Base-by-base conservation (phyloP, 2,329 filamentous ascomycete genomes). In the Colletotrichum gloeosporioides region DNA sequence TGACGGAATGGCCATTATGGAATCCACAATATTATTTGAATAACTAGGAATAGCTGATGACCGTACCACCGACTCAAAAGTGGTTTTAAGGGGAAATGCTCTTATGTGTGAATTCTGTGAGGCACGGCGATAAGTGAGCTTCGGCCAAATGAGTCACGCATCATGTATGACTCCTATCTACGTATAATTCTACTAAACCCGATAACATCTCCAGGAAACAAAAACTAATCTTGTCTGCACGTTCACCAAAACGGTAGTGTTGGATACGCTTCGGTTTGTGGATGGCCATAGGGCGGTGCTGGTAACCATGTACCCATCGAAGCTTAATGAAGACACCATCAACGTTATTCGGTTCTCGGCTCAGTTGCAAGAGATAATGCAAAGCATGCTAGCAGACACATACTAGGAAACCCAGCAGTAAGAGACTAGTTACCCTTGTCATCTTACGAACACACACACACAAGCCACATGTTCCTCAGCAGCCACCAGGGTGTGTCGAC, bases 71-170 rank as follows among this genome's bases (percentile, higher is more conserved):
- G 18, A 44, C 5, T 4, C 39, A 44, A 44, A 2, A 10, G 39
- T 6, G 3, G 2, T n/a, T 12, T 1, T n/a, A 1, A 12, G 39
- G 31, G 9, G 6, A 44, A 10, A 2, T 0, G 2, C 1, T n/a
- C n/a, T 44, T n/a, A 7, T n/a, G 1, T 49, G n/a, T 13, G 10
- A 12, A 49, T 12, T 4, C 22, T 7, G 7, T 49, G n/a, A 49
- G 44, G n/a, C 10, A 49, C 44, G 3, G 13, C n/a, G 44, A n/a
- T 2, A 22, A 49, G 44, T 49, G 3, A 49, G 44, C 44, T 4
- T 6, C n/a, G 6, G 6, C 6, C n/a, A 13, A 22, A 22, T 49
- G 44, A 49, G 44, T 49, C n/a, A 49, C 44, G 44, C 44, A 7
- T 22, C n/a, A 13, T 10, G 22, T 13, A 49, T 49, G 44, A 49